phyloP scores from a whole-genome alignment of 2,329 filamentous ascomycete species.

The Penicillium sp. region DNA sequence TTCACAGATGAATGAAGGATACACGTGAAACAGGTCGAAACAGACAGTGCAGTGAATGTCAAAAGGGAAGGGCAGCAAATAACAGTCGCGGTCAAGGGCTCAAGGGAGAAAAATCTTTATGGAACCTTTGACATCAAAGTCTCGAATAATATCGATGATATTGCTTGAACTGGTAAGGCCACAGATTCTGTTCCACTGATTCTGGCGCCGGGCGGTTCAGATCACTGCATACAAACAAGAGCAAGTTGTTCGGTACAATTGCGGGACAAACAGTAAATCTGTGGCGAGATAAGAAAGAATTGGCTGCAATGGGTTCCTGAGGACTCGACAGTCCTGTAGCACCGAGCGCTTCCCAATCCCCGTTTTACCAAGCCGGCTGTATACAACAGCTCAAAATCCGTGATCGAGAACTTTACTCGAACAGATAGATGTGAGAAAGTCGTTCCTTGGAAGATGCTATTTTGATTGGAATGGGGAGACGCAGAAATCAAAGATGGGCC shows the following conservation, averaged over 20 bases:
- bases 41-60: slow-evolving; percentile 18
- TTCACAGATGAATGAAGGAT: slow-evolving; percentile 31
- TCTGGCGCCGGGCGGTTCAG: slow-evolving; percentile 31
- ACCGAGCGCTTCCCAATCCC: slow-evolving; percentile 18
- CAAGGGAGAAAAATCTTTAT: slow-evolving; percentile 20
- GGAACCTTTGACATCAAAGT: slow-evolving; percentile 29
- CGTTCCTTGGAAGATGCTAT: not conserved
- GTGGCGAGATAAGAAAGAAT: slow-evolving; percentile 21
- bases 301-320: slow-evolving; percentile 18
- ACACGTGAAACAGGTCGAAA: slow-evolving; percentile 29
- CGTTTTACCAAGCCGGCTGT: not conserved
- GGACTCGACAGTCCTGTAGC: slow-evolving; percentile 26
- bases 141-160: slow-evolving; percentile 31
- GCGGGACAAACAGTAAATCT: slow-evolving; percentile 27
- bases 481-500: not conserved
- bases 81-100: slow-evolving; percentile 24
- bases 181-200: slow-evolving; percentile 32
- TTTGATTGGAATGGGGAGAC: not conserved
- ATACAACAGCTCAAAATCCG: not conserved
- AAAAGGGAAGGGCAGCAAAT: slow-evolving; percentile 22
- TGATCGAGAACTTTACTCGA: not conserved
- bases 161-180: slow-evolving; percentile 32
- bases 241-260: slow-evolving; percentile 38
- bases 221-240: slow-evolving; percentile 43
- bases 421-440: not conserved